Evolutionary conservation across 1,139 yeast species (phyloP), one percentile per base, ranked within the genome.

Genomic region (Magnusiomyces sp.): DNA sequence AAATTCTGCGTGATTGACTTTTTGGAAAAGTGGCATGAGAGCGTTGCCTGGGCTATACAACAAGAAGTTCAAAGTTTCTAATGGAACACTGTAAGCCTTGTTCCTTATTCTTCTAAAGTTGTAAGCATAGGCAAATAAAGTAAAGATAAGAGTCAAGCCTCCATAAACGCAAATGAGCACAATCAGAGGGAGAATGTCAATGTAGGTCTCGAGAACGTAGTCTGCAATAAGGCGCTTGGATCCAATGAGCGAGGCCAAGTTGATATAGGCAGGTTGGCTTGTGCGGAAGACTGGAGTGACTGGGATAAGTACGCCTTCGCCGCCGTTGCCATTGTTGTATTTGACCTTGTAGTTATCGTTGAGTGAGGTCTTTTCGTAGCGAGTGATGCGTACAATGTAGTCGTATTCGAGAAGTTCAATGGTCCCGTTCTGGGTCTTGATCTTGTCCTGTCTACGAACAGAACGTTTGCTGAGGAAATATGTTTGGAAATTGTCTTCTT

Each of bases 21-120:
- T 51, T 34, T 51, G 53, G 33, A 51, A 48, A 14, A 51, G 43
- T 5, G 53, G 53, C 27, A 36, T 37, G 31, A 51, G 53, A 2
- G 43, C 53, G 10, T 34, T 43, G 45, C 47, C 48, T 2, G 53
- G 53, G 29, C 40, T 44, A 48, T 48, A 51, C 5, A 51, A 45
- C 38, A 51, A 37, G 41, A 39, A 51, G 48, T 48, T 51, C 23
- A 51, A 40, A 16, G 50, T 38, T 38, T 51, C 51, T 9, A 47
- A 49, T 5, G 51, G 45, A 13, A 46, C 27, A 31, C 46, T 37
- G 43, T 45, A 51, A 23, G 53, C 49, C 45, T 47, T 45, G 43
- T 48, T 45, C n/a, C 43, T 23, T 31, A 37, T 38, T 10, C 53
- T 51, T 29, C 43, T 44, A 20, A 51, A 39, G 34, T 51, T 51